Conservation (phyloP, 2,329 filamentous ascomycete genomes). For the Calonectria naviculata region DNA sequence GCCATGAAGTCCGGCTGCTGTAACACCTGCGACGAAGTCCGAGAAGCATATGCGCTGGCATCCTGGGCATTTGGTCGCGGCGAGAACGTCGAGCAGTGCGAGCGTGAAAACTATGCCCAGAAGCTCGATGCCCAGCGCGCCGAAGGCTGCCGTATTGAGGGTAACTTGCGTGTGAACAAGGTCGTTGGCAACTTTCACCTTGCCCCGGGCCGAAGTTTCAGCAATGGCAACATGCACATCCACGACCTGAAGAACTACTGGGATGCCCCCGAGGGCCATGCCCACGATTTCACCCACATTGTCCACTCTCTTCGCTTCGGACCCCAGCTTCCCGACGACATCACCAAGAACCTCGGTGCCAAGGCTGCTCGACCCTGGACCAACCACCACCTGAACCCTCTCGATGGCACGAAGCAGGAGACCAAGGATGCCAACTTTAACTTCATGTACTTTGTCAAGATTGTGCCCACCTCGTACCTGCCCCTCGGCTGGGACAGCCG, state of each 20-base stretch:
- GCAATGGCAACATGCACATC: constrained; percentile 95
- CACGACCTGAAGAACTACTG: constrained; percentile 98
- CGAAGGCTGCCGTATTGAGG: constrained; percentile 96
- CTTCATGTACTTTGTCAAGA: constrained; percentile 99
- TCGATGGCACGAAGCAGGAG: constrained; percentile 82
- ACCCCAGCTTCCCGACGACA: constrained; percentile 83
- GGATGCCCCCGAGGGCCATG: constrained; percentile 73
- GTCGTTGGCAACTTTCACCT: constrained; percentile 99
- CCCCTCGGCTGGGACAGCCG: constrained; percentile 88
- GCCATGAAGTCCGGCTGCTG: constrained; percentile 90
- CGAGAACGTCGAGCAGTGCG: constrained; percentile 93
- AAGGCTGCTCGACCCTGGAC: constrained; percentile 72
- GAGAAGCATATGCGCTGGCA: constrained; percentile 89
- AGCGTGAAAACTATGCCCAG: constrained; percentile 92
- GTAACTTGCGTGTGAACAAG: constrained; percentile 94
- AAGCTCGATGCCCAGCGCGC: constrained; percentile 86
- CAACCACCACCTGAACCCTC: constrained; percentile 91
- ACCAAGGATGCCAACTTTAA: constrained; percentile 89
- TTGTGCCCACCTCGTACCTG: constrained; percentile 94
- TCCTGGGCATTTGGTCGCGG: constrained; percentile 96
- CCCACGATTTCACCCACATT: constrained; percentile 89
- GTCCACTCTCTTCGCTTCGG: constrained; percentile 94
- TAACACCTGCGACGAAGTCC: constrained; percentile 96
- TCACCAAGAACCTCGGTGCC: constrained; percentile 69
- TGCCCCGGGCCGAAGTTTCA: constrained; percentile 95